Evolutionary conservation across 257 asterid species (phyloP), one percentile per base, ranked within the genome.

Genomic region (Gentiana straminea): DNA sequence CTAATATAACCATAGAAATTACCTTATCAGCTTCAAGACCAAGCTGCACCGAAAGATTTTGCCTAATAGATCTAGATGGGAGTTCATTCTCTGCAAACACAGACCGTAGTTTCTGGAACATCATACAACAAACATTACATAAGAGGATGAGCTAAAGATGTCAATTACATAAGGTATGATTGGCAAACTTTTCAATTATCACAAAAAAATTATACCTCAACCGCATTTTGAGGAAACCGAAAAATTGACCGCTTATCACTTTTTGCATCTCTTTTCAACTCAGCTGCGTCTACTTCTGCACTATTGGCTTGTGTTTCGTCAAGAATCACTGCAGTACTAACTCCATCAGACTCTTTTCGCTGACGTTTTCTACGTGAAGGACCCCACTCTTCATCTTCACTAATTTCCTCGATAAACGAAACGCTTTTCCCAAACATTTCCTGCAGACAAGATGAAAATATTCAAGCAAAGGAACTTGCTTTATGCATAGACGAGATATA

Each of bases 381-480:
- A 49, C 94, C 98, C 98, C 98, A 88, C 61, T 92, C 98, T 72
- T 92, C 98, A 65, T 92, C 98, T 46, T 92, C 98, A 73, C 95
- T 92, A 63, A 83, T 68, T 65, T 73, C 84, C 60, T 83, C 98
- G 66, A 58, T 65, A 46, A 66, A 73, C n/a, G 68, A 59, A 64
- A 75, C 82, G 75, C 71, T 76, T 68, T 74, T 92, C 55, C 97
- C 98, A 77, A 92, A 92, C 84, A 92, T 74, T 77, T 92, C 98
- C 98, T 88, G 66, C 34, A 64, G 46, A 52, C 61, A 67, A 63
- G 41, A 58, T 10, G 57, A 64, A 67, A 48, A 57, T 45, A 62
- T 70, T 52, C 57, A 64, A 54, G 13, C 33, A 55, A 41, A 36
- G 57, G 11, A 13, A 36, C 15, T 38, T 11, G 43, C 55, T 51